Percentiles rank a stretch among this genome's conserved stretches.
Conservation (phyloP, 495 filamentous ascomycete species). For the Penicillium psychrofluorescens region DNA sequence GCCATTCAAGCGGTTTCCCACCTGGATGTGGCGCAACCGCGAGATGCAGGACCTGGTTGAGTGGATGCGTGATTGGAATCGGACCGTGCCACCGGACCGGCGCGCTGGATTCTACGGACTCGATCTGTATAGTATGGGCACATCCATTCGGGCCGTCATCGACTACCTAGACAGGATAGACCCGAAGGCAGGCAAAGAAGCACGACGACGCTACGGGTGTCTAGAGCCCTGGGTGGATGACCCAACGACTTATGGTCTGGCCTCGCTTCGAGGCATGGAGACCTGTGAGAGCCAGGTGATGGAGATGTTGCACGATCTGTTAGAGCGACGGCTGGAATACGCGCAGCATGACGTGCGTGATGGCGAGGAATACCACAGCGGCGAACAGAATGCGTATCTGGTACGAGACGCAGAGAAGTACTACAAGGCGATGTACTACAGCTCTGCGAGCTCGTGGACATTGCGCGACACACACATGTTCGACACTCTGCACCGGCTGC, state of each 20-base stretch:
- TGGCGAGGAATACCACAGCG: slow-evolving; percentile 46
- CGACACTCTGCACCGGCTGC: slow-evolving; percentile 40
- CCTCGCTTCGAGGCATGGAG: slow-evolving; percentile 34
- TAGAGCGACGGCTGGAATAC: slow-evolving; percentile 41
- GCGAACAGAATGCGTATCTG: slow-evolving; percentile 49
- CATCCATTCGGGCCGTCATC: slow-evolving; percentile 44
- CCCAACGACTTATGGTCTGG: slow-evolving; percentile 46
- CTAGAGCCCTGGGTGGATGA: slow-evolving; percentile 46
- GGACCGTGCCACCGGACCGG: slow-evolving; percentile 17
- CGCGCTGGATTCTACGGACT: slow-evolving; percentile 47
- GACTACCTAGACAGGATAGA: slow-evolving; percentile 47
- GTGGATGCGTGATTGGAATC: slow-evolving; percentile 46
- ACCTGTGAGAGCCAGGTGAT: slow-evolving; percentile 45
- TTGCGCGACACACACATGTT: slow-evolving; percentile 55
- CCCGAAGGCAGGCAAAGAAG: slow-evolving; percentile 34
- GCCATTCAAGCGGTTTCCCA: slow-evolving; percentile 49
- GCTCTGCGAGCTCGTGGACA: slow-evolving; percentile 48
- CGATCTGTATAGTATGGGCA: slow-evolving; percentile 49
- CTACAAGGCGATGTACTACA: slow-evolving; percentile 55
- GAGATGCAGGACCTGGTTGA: slow-evolving; percentile 52
- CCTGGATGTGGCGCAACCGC: slow-evolving; percentile 56
- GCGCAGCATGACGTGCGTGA: slow-evolving; percentile 15
- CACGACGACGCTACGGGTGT: slow-evolving; percentile 38
- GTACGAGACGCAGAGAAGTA: slow-evolving; percentile 51
- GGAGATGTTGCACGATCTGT: slow-evolving; percentile 36